Evolutionary conservation across 805 yeast genomes (phyloP).

Genomic region (Spathaspora girioi): DNA sequence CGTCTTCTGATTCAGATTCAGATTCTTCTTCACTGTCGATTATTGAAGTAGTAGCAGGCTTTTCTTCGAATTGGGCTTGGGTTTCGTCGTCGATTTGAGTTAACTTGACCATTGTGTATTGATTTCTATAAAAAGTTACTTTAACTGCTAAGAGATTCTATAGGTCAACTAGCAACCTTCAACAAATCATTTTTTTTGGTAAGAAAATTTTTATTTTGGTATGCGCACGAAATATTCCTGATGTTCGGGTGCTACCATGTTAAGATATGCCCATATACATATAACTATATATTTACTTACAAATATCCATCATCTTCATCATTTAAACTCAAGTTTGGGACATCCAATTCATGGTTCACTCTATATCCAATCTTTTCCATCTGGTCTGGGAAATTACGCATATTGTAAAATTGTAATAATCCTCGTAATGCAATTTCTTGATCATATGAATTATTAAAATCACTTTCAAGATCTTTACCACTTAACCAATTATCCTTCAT

Average conservation of each 20-base stretch:
- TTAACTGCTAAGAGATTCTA: not conserved
- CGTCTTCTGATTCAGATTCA: constrained; percentile 45
- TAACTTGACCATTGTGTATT: constrained; percentile 60
- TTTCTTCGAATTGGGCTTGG: constrained; percentile 33
- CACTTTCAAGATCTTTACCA: constrained; percentile 74
- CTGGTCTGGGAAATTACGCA: constrained; percentile 48
- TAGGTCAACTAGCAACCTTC: not conserved
- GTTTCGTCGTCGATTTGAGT: constrained; percentile 66
- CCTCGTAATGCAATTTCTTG: constrained; percentile 85
- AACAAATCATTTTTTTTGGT: not conserved
- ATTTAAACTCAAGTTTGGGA: constrained; percentile 16
- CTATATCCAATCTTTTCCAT: constrained; percentile 59
- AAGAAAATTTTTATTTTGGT: not conserved
- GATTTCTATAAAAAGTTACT: not conserved
- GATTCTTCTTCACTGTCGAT: constrained; percentile 25
- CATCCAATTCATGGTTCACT: constrained; percentile 18
- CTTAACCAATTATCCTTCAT: constrained; percentile 84
- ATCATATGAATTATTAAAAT: constrained; percentile 71
- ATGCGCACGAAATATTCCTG: not conserved
- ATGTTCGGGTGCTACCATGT: not conserved
- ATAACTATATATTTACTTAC: not conserved
- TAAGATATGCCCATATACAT: not conserved
- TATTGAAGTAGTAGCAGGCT: constrained; percentile 12
- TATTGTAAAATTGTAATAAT: constrained; percentile 71
- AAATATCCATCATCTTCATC: constrained; percentile 10